Conservation (phyloP, 306 rosid genomes). For the Morella rubra region DNA sequence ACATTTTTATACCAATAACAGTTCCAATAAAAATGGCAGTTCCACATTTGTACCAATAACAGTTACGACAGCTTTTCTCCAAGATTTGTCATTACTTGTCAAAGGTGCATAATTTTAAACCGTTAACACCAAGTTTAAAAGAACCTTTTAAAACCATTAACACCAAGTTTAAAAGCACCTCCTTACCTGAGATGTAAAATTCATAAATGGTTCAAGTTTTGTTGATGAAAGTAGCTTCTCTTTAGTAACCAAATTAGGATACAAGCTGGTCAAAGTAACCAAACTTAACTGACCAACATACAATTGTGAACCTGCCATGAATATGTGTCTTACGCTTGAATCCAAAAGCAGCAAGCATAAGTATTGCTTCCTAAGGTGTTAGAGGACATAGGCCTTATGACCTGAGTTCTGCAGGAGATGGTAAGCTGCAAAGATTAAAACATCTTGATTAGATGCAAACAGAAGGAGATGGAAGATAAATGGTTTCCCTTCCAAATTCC, state of each 20-base stretch:
- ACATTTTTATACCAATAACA: too few species aligned
- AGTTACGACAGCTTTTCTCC: too few species aligned
- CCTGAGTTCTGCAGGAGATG: constrained; percentile 77
- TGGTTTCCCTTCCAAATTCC: not conserved
- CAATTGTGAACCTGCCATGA: constrained; percentile 90
- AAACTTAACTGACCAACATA: constrained; percentile 79
- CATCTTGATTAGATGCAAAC: constrained; percentile 1
- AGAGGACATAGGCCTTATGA: constrained; percentile 91
- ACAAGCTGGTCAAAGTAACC: constrained; percentile 76
- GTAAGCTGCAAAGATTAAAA: constrained; percentile 57
- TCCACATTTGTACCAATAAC: too few species aligned
- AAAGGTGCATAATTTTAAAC: too few species aligned
- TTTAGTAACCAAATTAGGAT: constrained; percentile 90
- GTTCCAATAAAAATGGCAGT: too few species aligned
- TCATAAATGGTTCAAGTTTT: constrained; percentile 74
- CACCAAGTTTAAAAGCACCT: not conserved
- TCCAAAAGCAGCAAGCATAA: constrained; percentile 96
- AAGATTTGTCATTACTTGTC: too few species aligned
- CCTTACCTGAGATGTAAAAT: constrained; percentile 91
- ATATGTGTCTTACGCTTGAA: constrained; percentile 79
- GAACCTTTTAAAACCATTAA: too few species aligned
- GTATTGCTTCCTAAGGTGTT: constrained; percentile 97
- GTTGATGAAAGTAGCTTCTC: constrained; percentile 76
- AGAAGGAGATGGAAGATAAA: not conserved
- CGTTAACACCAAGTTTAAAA: too few species aligned